Conservation (phyloP, 306 rosid species). For the Pachyrhizus erosus region DNA sequence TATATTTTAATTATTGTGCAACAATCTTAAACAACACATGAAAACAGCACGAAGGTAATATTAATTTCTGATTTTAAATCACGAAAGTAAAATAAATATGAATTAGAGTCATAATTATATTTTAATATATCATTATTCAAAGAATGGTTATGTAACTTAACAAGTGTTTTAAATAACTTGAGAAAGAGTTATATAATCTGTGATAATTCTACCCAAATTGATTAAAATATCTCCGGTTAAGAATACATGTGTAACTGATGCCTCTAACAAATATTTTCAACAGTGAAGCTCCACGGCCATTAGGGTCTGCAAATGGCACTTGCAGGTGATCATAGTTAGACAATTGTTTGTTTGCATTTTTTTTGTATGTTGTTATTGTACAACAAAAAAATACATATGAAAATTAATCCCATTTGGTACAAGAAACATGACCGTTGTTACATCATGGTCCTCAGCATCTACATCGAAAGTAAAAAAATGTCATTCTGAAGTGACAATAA, state of each 20-base stretch:
- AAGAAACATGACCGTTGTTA: conserved; percentile 36
- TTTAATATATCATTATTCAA: not conserved
- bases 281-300: not conserved
- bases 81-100: not conserved
- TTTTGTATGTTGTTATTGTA: not conserved
- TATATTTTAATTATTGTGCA: not conserved
- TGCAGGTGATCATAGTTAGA: not conserved
- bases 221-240: too few species aligned
- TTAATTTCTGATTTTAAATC: not conserved
- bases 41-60: too few species aligned
- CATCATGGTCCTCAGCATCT: conserved; percentile 43
- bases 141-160: too few species aligned
- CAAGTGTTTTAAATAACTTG: too few species aligned
- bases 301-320: conserved; percentile 31
- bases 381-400: not conserved
- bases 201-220: too few species aligned
- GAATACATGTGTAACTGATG: too few species aligned
- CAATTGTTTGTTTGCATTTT: not conserved
- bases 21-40: not conserved
- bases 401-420: conserved; percentile 12
- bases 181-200: too few species aligned
- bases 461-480: not conserved
- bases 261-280: conserved; percentile 31
- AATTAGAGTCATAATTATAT: not conserved
- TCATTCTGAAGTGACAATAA: conserved; percentile 10